Base-by-base conservation (phyloP, 768 basidiomycete species). In the Pilatotrama ljubarskyi region DNA sequence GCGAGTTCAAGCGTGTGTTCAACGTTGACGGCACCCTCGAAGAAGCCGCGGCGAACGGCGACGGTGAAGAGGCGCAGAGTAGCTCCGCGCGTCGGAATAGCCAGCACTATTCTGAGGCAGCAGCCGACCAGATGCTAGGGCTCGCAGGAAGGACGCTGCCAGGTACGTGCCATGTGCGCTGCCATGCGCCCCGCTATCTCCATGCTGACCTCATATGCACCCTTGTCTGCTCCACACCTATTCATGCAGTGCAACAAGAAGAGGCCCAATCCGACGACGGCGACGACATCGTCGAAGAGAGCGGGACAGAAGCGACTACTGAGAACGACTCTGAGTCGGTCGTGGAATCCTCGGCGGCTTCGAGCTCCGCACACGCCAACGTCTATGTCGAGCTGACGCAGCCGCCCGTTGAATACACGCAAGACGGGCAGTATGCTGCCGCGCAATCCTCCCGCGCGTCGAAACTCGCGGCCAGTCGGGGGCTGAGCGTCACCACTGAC, bases 1-100 rank as follows among this genome's bases (percentile, higher is more conserved):
- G 86, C 57, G 93, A 97, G 71, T 98, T 95, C 76, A 93, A 92
- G 66, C 84, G 87, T 15, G 94, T 96, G 20, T 97, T 97, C 80
- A 94, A 93, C 67, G 92, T 93, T 51, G 86, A 83, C 64, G 71
- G 76, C 32, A 76, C 72, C 22, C 77, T 74, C 54, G 71, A 75
- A 22, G 66, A 70, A 20, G 37, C 55, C 10, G 32, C 63, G 6
- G 51, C 52, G 9, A 51, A 35, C 10, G 53, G 44, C 22, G 66
- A 69, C 26, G 64, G 42, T 5, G 64, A 66, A 35, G 64, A 60
- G 22, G 15, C 32, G 11, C 60, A 73, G 55, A 82, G 22, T 18
- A 38, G 80, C 22, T 72, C 78, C 42, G 77, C 80, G 69, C 84
- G 86, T 60, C 83, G 93, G 65, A 95, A 95, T 73, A 93, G 91